These are phyloP conservation scores for Gossypium longicalyx DNA, from an alignment of 345 rosid genomes.

Conservation along the genomic window DNA sequence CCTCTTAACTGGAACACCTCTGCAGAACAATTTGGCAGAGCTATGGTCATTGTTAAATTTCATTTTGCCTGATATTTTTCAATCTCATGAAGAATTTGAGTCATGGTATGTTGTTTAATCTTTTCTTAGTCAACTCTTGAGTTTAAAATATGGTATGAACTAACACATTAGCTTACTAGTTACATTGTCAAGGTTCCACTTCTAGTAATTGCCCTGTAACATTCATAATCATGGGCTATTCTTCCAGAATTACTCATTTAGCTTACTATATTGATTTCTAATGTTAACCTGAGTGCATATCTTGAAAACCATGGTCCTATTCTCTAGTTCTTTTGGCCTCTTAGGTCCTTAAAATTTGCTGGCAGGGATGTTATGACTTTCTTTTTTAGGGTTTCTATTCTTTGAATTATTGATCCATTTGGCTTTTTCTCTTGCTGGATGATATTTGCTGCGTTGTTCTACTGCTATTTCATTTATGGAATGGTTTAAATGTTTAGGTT, in stretches of 20 bases:
- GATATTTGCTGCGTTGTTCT: neutral
- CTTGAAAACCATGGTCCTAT: neutral
- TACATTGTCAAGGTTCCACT: neutral
- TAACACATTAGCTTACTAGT: neutral
- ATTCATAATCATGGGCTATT: neutral
- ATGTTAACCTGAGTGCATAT: neutral
- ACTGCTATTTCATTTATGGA: constrained; percentile 2
- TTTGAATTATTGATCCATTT: neutral
- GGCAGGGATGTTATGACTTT: neutral
- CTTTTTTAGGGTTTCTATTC: neutral
- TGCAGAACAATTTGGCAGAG: constrained; percentile 92
- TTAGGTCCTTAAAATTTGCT: neutral
- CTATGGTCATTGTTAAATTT: constrained; percentile 97
- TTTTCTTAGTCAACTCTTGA: neutral
- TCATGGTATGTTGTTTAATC: constrained; percentile 58
- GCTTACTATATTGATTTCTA: neutral
- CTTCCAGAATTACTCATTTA: neutral
- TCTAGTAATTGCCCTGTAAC: neutral
- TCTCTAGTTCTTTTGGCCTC: neutral
- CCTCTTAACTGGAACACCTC: constrained; percentile 89
- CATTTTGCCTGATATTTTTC: constrained; percentile 89
- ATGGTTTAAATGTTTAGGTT: constrained; percentile 48
- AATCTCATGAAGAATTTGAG: constrained; percentile 89
- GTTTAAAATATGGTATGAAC: neutral
- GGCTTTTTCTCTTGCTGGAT: neutral